phyloP scores from a whole-genome alignment of 352 stramenopile species.

The Peronospora belbahrii region DNA sequence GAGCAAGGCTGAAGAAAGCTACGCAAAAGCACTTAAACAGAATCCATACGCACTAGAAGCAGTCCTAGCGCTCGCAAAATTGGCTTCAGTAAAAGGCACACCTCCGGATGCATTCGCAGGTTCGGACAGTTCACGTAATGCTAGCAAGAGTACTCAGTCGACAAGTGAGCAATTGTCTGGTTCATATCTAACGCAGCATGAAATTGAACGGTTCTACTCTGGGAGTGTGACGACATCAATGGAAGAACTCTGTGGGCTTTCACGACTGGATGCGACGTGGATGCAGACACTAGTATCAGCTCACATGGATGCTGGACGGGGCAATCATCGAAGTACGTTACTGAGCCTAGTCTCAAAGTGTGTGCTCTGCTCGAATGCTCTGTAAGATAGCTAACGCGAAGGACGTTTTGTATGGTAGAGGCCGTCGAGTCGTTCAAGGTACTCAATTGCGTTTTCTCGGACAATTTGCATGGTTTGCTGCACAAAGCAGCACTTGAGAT shows the following conservation, averaged over 20 bases:
- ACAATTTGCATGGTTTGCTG: constrained; percentile 57
- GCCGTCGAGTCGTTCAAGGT: constrained; percentile 32
- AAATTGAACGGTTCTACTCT: constrained; percentile 48
- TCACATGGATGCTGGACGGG: constrained; percentile 40
- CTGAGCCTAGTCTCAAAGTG: not conserved
- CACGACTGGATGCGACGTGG: constrained; percentile 36
- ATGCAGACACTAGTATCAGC: constrained; percentile 48
- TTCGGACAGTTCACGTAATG: constrained; percentile 5
- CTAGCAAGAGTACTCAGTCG: constrained; percentile 4
- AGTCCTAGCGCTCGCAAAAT: constrained; percentile 53
- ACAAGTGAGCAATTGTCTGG: not conserved
- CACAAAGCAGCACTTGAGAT: constrained; percentile 51
- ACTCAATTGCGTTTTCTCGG: constrained; percentile 43
- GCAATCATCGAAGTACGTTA: constrained; percentile 32
- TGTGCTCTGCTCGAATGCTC: not conserved
- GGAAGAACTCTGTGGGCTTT: constrained; percentile 1
- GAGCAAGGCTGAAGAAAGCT: constrained; percentile 60
- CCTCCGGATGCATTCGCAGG: constrained; percentile 21
- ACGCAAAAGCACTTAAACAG: constrained; percentile 38
- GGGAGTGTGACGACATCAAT: constrained; percentile 10
- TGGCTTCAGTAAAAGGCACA: constrained; percentile 40
- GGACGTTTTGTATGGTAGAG: constrained; percentile 12
- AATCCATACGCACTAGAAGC: constrained; percentile 80
- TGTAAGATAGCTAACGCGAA: constrained; percentile 2
- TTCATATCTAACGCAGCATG: constrained; percentile 18